phyloP scores from a whole-genome alignment of 2,329 filamentous ascomycete genomes.

The Cercospora sesami region DNA sequence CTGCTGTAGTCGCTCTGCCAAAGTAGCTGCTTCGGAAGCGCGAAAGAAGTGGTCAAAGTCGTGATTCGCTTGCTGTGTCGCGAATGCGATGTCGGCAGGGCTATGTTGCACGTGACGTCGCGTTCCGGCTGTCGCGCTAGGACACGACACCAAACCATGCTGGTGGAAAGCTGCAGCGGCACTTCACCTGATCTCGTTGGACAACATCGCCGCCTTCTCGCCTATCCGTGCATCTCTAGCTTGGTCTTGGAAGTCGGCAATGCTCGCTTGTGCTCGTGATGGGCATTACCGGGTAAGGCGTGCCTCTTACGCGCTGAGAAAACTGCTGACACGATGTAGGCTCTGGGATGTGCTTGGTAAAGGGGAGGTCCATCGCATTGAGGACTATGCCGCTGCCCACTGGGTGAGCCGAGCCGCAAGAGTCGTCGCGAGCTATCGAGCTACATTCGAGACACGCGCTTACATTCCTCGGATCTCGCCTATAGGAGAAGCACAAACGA shows the following conservation, averaged over 20 bases:
- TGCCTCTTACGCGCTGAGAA: not conserved
- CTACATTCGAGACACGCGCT: not conserved
- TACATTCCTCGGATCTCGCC: not conserved
- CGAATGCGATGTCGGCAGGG: too few relatives aligned
- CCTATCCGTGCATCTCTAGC: not conserved
- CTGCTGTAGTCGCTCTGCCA: not conserved
- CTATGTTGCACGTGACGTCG: not conserved
- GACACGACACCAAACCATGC: not conserved
- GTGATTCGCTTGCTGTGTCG: not conserved
- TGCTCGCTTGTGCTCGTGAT: slow-evolving; percentile 2
- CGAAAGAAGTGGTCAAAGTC: not conserved
- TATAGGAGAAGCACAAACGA: slow-evolving; percentile 32
- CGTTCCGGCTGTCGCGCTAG: not conserved
- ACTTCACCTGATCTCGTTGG: not conserved
- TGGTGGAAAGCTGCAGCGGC: not conserved
- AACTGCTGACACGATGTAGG: slow-evolving; percentile 15
- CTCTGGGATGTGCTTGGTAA: slow-evolving; percentile 45
- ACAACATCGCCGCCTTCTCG: not conserved
- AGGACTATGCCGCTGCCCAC: slow-evolving; percentile 43
- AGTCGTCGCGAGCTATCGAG: not conserved
- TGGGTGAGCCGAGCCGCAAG: slow-evolving; percentile 22
- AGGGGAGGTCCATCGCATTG: slow-evolving; percentile 36
- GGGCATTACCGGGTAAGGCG: slow-evolving; percentile 23
- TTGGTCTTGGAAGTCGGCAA: not conserved
- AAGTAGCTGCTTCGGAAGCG: too few relatives aligned